These are phyloP conservation scores for Populus pruinosa DNA, from an alignment of 345 rosid genomes.

Conservation along the genomic window DNA sequence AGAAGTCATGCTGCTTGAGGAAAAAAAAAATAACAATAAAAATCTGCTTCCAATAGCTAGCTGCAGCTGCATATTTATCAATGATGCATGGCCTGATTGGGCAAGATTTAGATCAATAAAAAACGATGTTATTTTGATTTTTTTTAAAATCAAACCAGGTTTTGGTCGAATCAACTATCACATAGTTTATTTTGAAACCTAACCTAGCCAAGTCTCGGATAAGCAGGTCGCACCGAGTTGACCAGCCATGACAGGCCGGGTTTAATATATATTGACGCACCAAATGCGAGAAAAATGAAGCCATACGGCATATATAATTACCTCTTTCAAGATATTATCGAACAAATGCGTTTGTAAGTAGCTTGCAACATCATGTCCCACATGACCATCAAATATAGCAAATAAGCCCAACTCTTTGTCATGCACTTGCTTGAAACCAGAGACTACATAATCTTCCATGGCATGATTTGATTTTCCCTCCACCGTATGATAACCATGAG, in stretches of 20 bases:
- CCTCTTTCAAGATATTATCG: slow-evolving; percentile 68
- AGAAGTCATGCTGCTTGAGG: slow-evolving; percentile 58
- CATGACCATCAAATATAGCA: slow-evolving; percentile 87
- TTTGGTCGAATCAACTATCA: no score
- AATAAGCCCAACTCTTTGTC: slow-evolving; percentile 67
- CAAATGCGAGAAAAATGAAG: neutral
- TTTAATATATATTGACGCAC: neutral
- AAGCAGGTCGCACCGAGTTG: no score
- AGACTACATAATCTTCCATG: slow-evolving; percentile 78
- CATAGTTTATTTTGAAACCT: no score
- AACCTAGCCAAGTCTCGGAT: no score
- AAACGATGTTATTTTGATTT: no score
- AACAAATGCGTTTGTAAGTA: slow-evolving; percentile 71
- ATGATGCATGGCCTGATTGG: neutral
- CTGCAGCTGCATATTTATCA: neutral
- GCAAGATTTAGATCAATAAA: no score
- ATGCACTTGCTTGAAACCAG: slow-evolving; percentile 49
- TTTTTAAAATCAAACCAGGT: no score
- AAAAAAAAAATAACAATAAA: neutral
- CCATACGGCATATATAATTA: slow-evolving; percentile 17
- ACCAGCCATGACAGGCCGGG: no score
- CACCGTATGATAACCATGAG: slow-evolving; percentile 63
- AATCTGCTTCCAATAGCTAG: neutral
- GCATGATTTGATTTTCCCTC: slow-evolving; percentile 80
- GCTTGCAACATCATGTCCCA: slow-evolving; percentile 76